phyloP scores from a whole-genome alignment of 768 basidiomycete species.

The Cystobasidium tubakii region DNA sequence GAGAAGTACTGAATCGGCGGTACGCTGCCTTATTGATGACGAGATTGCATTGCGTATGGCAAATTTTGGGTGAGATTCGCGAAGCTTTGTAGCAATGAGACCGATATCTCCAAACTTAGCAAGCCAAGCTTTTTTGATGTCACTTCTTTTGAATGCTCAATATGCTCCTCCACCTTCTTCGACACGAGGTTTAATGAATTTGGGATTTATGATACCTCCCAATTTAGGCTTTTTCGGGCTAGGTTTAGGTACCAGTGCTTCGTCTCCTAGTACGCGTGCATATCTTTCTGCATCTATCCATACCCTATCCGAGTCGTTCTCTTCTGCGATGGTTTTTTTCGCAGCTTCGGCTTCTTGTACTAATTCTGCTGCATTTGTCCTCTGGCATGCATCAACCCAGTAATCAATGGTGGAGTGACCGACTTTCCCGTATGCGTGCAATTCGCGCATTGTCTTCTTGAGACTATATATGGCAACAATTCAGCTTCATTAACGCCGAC shows the following conservation, averaged over 20 bases:
- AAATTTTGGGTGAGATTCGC: no score
- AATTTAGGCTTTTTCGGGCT: not conserved
- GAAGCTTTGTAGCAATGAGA: no score
- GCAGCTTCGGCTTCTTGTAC: not conserved
- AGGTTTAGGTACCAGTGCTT: not conserved
- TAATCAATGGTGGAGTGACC: not conserved
- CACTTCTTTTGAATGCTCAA: no score
- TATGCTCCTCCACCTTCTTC: not conserved
- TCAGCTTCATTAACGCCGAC: no score
- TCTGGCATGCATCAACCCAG: not conserved
- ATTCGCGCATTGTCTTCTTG: not conserved
- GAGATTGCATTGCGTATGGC: no score
- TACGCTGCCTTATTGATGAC: no score
- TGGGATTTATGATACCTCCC: not conserved
- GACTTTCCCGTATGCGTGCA: conserved; percentile 7
- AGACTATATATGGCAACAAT: not conserved
- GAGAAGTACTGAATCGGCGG: no score
- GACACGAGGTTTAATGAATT: not conserved
- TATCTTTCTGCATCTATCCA: conserved; percentile 33
- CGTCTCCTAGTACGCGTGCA: not conserved
- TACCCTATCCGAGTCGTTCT: conserved; percentile 8
- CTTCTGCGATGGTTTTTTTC: not conserved
- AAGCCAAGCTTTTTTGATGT: no score
- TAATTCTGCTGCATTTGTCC: not conserved
- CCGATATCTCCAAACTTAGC: no score